Base-by-base conservation (phyloP, 1,284 basidiomycete genomes). In the Vanrija humicola region DNA sequence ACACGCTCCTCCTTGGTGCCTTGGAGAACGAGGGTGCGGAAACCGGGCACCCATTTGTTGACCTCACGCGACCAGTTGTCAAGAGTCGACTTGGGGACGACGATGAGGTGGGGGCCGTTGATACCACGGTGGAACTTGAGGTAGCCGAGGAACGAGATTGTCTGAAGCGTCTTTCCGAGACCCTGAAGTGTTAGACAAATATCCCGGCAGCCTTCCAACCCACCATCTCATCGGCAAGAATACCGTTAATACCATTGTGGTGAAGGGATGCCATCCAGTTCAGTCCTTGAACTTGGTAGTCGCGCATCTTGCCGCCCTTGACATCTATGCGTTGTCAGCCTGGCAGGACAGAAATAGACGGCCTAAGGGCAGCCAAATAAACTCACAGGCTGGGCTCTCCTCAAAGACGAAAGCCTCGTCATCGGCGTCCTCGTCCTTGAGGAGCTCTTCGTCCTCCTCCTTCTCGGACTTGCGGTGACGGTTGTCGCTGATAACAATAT, bases 21-120 rank as follows among this genome's bases (percentile, higher is more conserved):
- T 19, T 90, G 87, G 25, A 98, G 79, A 8, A 90, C 79, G 46
- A 91, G 82, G 15, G 89, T 83, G 58, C 85, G 88, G 78, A 97
- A 88, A 56, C 91, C 89, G 0, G 92, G 89, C 0, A 92, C 88
- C 96, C 96, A 98, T 63, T 83, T 84, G 59, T 84, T 84, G 64
- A 99, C 94, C 75, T 98, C 95, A 64, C 96, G 86, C 23, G 84
- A 79, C 95, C 95, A 98, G 75, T 98, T 98, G 78, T 98, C 90
- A 16, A 98, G 81, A 0, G 96, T 98, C 1, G 91, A 95, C 75
- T 98, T 98, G 28, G 96, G 96, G 2, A 98, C 96, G 54, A 98
- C 90, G 64, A 99, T 86, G 23, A 98, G 83, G 74, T 98, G 94
- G 15, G 90, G 92, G 1, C 95, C 93, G 16, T 77, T 65, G 51